Conservation (phyloP, 192 early-diverging fungal genomes). For the Coemansia sp. region DNA sequence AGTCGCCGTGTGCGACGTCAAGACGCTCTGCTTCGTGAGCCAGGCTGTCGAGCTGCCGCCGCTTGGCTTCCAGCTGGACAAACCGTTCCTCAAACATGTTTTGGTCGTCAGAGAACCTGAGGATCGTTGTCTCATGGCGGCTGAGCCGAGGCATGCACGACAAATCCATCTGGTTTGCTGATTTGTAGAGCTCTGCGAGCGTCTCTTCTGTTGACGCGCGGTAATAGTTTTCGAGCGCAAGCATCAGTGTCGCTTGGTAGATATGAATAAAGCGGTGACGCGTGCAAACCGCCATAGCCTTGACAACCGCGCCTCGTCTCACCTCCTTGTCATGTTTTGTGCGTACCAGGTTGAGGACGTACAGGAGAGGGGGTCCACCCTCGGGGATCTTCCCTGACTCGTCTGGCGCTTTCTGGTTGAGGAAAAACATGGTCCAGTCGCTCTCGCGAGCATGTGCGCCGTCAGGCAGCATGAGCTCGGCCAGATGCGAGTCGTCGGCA, state of each 20-base stretch:
- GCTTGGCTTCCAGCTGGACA: constrained; percentile 43
- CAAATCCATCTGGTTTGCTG: constrained; percentile 85
- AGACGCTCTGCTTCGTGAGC: constrained; percentile 30
- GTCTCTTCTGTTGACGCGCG: constrained; percentile 69
- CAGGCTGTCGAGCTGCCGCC: constrained; percentile 19
- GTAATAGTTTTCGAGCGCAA: constrained; percentile 93
- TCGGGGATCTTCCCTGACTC: constrained; percentile 32
- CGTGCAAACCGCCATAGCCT: constrained; percentile 92
- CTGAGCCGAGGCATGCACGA: constrained; percentile 75
- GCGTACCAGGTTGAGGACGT: constrained; percentile 89
- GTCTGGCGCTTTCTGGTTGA: constrained; percentile 69
- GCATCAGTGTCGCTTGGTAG: constrained; percentile 85
- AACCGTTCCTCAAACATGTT: constrained; percentile 87
- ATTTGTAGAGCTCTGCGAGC: constrained; percentile 74
- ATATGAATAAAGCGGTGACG: constrained; percentile 89
- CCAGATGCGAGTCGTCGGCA: constrained; percentile 79
- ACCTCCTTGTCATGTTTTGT: constrained; percentile 85
- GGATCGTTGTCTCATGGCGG: constrained; percentile 75
- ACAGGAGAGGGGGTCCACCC: constrained; percentile 68
- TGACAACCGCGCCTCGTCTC: constrained; percentile 85
- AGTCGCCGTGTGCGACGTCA: constrained; percentile 22
- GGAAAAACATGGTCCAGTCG: constrained; percentile 93
- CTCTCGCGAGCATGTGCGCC: constrained; percentile 90
- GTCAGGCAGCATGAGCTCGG: constrained; percentile 97
- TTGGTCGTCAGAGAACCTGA: constrained; percentile 79